Percentiles rank a stretch among this genome's conserved stretches.
Evolutionary conservation across 495 filamentous ascomycete species (phyloP).

Genomic region (Filosporella fistucella): DNA sequence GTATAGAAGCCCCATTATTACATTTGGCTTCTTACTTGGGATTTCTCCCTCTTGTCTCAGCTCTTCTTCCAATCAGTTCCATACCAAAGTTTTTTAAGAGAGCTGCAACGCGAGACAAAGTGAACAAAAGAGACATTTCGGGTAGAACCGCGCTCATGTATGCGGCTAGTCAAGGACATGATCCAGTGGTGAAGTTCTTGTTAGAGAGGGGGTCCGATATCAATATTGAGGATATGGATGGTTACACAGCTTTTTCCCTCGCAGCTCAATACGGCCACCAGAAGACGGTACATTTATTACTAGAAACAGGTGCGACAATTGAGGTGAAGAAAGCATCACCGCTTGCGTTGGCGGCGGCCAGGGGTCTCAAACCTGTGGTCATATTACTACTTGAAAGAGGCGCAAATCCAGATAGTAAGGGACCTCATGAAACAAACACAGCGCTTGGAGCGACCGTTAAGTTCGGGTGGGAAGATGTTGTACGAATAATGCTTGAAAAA

Average conservation of each 20-base stretch:
- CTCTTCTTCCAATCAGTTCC: constrained; percentile 11
- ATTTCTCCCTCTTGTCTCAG: constrained; percentile 15
- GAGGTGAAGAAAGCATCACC: background rate
- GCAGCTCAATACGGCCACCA: background rate
- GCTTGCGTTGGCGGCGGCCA: background rate
- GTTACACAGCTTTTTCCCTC: background rate
- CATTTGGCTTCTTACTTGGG: constrained; percentile 36
- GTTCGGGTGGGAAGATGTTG: constrained; percentile 25
- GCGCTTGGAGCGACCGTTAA: constrained; percentile 2
- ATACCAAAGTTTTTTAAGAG: constrained; percentile 2
- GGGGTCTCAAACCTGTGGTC: constrained; percentile 18
- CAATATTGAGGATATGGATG: background rate
- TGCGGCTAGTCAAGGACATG: constrained; percentile 2
- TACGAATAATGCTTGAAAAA: constrained; percentile 26
- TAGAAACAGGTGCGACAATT: background rate
- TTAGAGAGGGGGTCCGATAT: constrained; percentile 9
- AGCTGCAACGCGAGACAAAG: background rate
- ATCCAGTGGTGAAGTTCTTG: constrained; percentile 13
- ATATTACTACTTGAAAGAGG: constrained; percentile 20
- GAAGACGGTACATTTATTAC: background rate
- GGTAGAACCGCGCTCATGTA: constrained; percentile 7
- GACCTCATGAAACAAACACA: background rate
- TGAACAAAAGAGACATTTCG: constrained; percentile 1
- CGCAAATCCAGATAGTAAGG: background rate
- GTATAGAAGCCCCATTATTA: constrained; percentile 31